These are phyloP conservation scores for Emericellopsis atlantica DNA, from an alignment of 2,329 filamentous ascomycete genomes.

Conservation along the genomic window DNA sequence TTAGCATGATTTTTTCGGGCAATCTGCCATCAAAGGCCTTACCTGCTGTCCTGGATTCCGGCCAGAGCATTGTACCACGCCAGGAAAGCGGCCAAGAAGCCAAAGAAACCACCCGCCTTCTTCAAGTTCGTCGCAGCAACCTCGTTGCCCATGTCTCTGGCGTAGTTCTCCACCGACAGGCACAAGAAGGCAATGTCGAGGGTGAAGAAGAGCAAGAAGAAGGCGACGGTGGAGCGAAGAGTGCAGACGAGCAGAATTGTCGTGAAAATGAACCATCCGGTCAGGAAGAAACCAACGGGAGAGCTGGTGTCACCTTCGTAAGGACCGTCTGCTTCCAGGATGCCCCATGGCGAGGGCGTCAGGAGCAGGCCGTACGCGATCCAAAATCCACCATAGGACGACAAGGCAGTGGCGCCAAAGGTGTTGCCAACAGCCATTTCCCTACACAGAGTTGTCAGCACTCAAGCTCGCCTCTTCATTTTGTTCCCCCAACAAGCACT, in stretches of 20 bases:
- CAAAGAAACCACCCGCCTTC: conserved; percentile 66
- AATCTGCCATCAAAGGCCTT: conserved; percentile 12
- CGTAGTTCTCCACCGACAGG: conserved; percentile 52
- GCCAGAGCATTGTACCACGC: conserved; percentile 83
- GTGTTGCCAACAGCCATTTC: conserved; percentile 84
- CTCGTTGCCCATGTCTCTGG: conserved; percentile 35
- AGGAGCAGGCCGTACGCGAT: conserved; percentile 61
- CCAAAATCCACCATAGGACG: conserved; percentile 80
- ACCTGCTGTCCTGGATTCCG: conserved; percentile 64
- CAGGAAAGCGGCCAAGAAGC: conserved; percentile 67
- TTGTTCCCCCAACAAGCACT: conserved; percentile 15
- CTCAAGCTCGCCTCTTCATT: not conserved
- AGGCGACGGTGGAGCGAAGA: conserved; percentile 63
- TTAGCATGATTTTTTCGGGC: not conserved
- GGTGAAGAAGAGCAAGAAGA: conserved; percentile 66
- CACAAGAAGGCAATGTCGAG: conserved; percentile 67
- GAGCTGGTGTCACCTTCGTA: conserved; percentile 35
- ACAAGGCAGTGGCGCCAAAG: conserved; percentile 70
- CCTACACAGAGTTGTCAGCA: conserved; percentile 28
- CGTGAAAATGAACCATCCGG: conserved; percentile 79
- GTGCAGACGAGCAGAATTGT: conserved; percentile 62
- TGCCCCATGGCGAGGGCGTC: conserved; percentile 50
- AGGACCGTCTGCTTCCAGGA: conserved; percentile 30
- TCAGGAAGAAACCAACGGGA: conserved; percentile 62
- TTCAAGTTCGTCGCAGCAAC: conserved; percentile 35